These are phyloP conservation scores for Pelargonium australe DNA, from an alignment of 441 rosid species.

Conservation along the genomic window DNA sequence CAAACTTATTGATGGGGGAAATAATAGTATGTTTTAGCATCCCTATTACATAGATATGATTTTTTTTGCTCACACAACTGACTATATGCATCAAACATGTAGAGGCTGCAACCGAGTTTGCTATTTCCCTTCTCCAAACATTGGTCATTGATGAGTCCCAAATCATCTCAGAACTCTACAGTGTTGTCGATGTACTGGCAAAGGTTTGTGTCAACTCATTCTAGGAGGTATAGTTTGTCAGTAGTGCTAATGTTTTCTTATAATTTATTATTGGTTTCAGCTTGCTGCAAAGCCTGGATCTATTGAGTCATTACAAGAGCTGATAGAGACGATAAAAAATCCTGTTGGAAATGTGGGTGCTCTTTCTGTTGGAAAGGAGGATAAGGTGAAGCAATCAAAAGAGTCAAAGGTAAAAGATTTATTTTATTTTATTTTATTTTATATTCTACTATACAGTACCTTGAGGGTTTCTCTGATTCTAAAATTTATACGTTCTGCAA, in stretches of 20 bases:
- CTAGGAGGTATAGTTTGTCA: not conserved
- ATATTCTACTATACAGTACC: conserved; percentile 6
- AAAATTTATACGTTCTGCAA: conserved; percentile 21
- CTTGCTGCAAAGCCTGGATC: conserved; percentile 81
- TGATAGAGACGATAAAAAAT: conserved; percentile 73
- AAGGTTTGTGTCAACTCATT: conserved; percentile 46
- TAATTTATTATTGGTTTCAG: conserved; percentile 34
- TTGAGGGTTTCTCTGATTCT: conserved; percentile 12
- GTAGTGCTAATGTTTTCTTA: not conserved
- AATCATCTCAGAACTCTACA: conserved; percentile 92
- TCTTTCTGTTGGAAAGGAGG: conserved; percentile 54
- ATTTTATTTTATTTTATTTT: not conserved
- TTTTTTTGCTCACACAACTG: conserved; percentile 15
- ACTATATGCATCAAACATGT: conserved; percentile 33
- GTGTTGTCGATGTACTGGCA: conserved; percentile 84
- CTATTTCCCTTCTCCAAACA: conserved; percentile 78
- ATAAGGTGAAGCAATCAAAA: conserved; percentile 51
- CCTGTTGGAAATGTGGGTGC: conserved; percentile 44
- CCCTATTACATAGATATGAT: conserved; percentile 9
- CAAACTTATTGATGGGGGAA: conserved; percentile 92
- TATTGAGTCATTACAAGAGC: conserved; percentile 67
- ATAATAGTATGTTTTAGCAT: conserved; percentile 60
- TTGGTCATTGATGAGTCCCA: conserved; percentile 68
- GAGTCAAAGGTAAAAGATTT: conserved; percentile 61
- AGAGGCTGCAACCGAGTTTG: conserved; percentile 92